Base-by-base conservation (phyloP, 2,329 filamentous ascomycete species). In the Celoporthe dispersa region DNA sequence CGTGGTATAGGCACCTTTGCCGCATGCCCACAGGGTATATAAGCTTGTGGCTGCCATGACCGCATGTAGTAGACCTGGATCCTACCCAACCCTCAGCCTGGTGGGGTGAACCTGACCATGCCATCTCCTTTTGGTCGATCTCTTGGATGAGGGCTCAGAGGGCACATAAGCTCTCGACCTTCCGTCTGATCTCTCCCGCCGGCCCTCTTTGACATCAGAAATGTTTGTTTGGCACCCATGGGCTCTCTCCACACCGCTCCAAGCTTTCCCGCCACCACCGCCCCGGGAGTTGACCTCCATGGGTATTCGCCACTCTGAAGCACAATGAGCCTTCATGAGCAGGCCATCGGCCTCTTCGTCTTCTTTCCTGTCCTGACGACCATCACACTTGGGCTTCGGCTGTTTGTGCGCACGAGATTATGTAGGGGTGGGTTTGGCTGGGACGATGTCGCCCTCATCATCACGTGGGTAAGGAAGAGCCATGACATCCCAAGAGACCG, bases 351-450 rank as follows among this genome's bases (percentile, higher is more conserved):
- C n/a, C 51, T 72, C 7, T 41, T 64, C 33, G 61, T 70, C 37
- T 70, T 72, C 62, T 72, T 72, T 31, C 31, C 37, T 11, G 61
- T 68, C 33, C 57, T 72, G n/a, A 66, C 63, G n/a, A 72, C 70
- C 33, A 44, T 70, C 62, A 70, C 68, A n/a, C 63, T 72, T 41
- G 70, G 53, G 31, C 68, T 72, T 37, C 70, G 70, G 9, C 2
- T 72, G 2, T 65, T 60, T 12, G 70, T 72, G 22, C 62, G 70
- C 8, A 70, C 65, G 3, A 66, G 19, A 48, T 51, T 72, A 9
- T 64, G 68, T 19, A 70, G 64, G 31, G 66, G 68, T 3, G 70
- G 68, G 1, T 70, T 72, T 19, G 70, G 70, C 4, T 72, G 70
- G 68, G 70, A 72, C 41, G 70, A 72, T 64, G 62, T 66, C 7